Evolutionary conservation across 179 eudicot species (phyloP), one percentile per base, ranked within the genome.

Genomic region (Carnegiea gigantea): DNA sequence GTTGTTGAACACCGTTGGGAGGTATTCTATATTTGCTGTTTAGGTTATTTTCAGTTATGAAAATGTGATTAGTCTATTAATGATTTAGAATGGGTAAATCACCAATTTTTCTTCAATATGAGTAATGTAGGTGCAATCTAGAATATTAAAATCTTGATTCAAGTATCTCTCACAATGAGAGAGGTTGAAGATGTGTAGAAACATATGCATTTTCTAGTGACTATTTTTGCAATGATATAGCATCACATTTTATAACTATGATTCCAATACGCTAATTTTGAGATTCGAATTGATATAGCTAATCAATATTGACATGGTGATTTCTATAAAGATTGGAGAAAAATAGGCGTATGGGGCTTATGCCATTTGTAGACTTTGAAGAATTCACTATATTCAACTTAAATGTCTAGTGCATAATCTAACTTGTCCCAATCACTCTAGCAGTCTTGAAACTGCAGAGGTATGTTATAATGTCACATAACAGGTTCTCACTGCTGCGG

Each of bases 1-100:
- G 91, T 89, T 84, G 88, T 90, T 72, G 87, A 85, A 68, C 91
- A 91, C 21, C 90, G 87, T 53, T 91, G 92, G 90, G 95, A 92
- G 98, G 98, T 95, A 91, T 38, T 77, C 9, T 75, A 24, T 24
- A 77, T 77, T 81, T 74, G 9, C 53, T 64, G 1, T 76, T 40
- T 77, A 15, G 71, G 57, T n/a, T 49, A 60, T 23, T 12, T 44
- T 57, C 53, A 23, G 36, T 64, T 68, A 36, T 10, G 57, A 14
- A 70, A 59, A 71, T 48, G 51, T 71, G 62, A 54, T 15, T 51
- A 51, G 18, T 15, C 15, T 51, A 1, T 51, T 8, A 51, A 51
- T 40, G 43, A 6, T 40, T 40, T 40, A 40, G 43, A 40, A 40
- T 51, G 57, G 62, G 62, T 17, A 54, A 17, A 54, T 51, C 3